phyloP scores from a whole-genome alignment of 768 basidiomycete genomes.

The Termitomyces sp. region DNA sequence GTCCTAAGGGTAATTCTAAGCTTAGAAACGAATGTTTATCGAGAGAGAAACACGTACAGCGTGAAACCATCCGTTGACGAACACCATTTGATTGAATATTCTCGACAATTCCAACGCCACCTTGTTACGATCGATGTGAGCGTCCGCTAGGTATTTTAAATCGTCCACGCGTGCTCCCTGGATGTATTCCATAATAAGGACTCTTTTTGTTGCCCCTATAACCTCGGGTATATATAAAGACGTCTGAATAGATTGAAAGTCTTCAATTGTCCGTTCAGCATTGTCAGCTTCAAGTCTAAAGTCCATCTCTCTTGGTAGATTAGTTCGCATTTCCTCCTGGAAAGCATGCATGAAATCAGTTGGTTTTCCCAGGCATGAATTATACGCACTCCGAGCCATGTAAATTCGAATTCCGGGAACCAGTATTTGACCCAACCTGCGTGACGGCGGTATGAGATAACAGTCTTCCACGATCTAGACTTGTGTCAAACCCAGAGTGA shows the following conservation, averaged over 20 bases:
- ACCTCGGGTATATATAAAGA: constrained; percentile 89
- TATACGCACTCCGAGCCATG: constrained; percentile 70
- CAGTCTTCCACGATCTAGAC: neutral
- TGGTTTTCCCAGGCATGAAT: neutral
- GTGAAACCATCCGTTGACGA: constrained; percentile 89
- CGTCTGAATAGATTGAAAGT: constrained; percentile 67
- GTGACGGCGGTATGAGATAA: constrained; percentile 3
- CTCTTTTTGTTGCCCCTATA: constrained; percentile 73
- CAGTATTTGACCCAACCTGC: constrained; percentile 82
- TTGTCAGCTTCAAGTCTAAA: constrained; percentile 89
- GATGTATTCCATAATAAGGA: constrained; percentile 94
- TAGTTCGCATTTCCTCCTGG: constrained; percentile 89
- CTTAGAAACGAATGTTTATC: neutral
- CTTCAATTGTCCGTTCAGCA: constrained; percentile 59
- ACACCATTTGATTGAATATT: constrained; percentile 95
- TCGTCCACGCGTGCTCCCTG: constrained; percentile 88
- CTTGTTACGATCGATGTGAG: constrained; percentile 88
- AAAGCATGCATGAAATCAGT: constrained; percentile 36
- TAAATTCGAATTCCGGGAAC: constrained; percentile 96
- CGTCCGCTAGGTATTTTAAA: constrained; percentile 70
- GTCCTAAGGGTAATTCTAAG: constrained; percentile 41
- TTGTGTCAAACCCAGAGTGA: constrained; percentile 50
- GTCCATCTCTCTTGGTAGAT: constrained; percentile 92
- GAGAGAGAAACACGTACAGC: constrained; percentile 43
- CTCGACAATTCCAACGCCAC: constrained; percentile 86